Evolutionary conservation across 2,329 filamentous ascomycete genomes (phyloP), one percentile per base, ranked within the genome.

Genomic region (Alternaria panax): DNA sequence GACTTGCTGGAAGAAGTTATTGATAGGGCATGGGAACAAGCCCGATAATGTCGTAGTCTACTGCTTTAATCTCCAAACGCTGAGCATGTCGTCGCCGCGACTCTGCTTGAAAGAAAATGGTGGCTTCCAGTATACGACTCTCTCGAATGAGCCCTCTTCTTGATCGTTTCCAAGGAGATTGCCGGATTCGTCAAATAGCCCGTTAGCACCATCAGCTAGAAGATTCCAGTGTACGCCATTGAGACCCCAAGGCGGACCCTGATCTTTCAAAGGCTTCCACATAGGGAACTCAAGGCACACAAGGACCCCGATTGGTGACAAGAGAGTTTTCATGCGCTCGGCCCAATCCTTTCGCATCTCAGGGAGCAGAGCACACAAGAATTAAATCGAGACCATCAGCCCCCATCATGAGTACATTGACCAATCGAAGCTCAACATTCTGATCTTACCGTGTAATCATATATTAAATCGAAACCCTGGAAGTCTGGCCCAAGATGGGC

Each of bases 261-360:
- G 82, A 20, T 83, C 80, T 18, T 81, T 82, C 25, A 89, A 83
- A 41, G 86, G 82, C 75, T 92, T 93, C 63, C 85, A 84, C 2
- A 88, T 86, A 11, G 92, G 92, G 75, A 89, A 95, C 75, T 95
- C 91, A 54, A 95, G 83, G 76, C 86, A 88, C 36, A 88, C 79
- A 46, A 88, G 77, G 51, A 80, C 80, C 3, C 85, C 84, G 3
- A 74, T 76, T 11, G 81, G 79, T 25, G 81, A 76, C 7, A 88
- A 79, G 8, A 88, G 78, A 54, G 84, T 79, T 16, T 81, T 81
- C 75, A 87, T 84, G 22, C 85, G 79, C 22, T 80, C 75, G 6
- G 85, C 81, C 86, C 86, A 88, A 32, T 77, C 69, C 1, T 84
- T 82, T 36, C 86, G 80, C 66, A 87, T 75, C 0, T 76, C 74